phyloP scores from a whole-genome alignment of 2,329 filamentous ascomycete genomes.

The Penicillium sp. region DNA sequence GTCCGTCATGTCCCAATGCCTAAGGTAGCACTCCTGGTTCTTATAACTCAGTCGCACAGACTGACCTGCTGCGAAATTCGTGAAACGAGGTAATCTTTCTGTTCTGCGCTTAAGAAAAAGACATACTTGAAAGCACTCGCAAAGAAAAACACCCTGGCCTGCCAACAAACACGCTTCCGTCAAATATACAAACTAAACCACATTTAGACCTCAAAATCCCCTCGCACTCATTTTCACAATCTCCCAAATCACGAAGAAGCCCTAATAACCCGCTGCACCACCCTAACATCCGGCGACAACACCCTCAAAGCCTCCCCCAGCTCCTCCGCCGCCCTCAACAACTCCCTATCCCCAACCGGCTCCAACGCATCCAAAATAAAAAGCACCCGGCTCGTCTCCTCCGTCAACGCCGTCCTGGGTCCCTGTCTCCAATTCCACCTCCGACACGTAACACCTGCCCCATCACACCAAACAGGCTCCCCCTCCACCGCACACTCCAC shows the following conservation, averaged over 20 bases:
- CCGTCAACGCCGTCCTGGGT: constrained; percentile 37
- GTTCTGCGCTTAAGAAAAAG: no score
- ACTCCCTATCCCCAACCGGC: constrained; percentile 11
- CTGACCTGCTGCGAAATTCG: no score
- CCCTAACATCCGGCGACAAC: constrained; percentile 8
- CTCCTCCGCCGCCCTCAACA: constrained; percentile 18
- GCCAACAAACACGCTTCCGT: no score
- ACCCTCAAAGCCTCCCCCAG: constrained; percentile 9
- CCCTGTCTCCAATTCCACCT: constrained; percentile 47
- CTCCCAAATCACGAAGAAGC: background rate
- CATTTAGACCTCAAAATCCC: no score
- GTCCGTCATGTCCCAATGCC: no score
- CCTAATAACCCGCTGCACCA: constrained; percentile 3
- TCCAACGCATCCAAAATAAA: constrained; percentile 23
- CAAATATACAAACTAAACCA: no score
- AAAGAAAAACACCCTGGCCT: no score
- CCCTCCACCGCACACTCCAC: constrained; percentile 28
- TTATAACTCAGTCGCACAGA: no score
- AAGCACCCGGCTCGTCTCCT: constrained; percentile 38
- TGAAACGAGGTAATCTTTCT: no score
- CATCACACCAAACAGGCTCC: constrained; percentile 46
- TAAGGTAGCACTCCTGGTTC: no score
- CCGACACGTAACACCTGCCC: constrained; percentile 41
- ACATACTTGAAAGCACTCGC: no score
- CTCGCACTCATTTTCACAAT: no score